Evolutionary conservation across 805 yeast species (phyloP).

Genomic region (Grigorovia yakushimaensis): DNA sequence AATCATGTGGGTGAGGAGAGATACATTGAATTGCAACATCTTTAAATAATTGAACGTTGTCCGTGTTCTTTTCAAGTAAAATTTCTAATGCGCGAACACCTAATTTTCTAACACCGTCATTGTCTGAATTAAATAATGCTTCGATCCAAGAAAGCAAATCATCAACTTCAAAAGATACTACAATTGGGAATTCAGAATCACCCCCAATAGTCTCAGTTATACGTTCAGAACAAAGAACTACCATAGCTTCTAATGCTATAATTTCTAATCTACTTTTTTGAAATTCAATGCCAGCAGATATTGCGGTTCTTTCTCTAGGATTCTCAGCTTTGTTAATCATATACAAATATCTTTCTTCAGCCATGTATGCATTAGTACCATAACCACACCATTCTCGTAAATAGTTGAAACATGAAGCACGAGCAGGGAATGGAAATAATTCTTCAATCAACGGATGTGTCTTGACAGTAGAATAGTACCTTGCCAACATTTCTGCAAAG

Average conservation of each 20-base stretch:
- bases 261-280: slow-evolving; percentile 62
- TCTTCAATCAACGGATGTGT: slow-evolving; percentile 32
- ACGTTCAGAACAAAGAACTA: slow-evolving; percentile 67
- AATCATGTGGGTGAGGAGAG: slow-evolving; percentile 38
- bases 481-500: slow-evolving; percentile 74
- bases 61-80: slow-evolving; percentile 51
- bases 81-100: slow-evolving; percentile 68
- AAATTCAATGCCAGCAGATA: slow-evolving; percentile 64
- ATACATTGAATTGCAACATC: slow-evolving; percentile 70
- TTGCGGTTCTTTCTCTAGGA: slow-evolving; percentile 39
- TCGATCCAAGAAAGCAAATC: slow-evolving; percentile 75
- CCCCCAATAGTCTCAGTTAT: slow-evolving; percentile 38
- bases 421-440: slow-evolving; percentile 79
- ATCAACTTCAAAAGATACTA: slow-evolving; percentile 60
- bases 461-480: slow-evolving; percentile 51
- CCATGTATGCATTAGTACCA: slow-evolving; percentile 53
- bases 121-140: slow-evolving; percentile 50
- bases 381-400: slow-evolving; percentile 93
- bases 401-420: slow-evolving; percentile 71
- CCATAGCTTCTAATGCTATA: slow-evolving; percentile 76
- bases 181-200: slow-evolving; percentile 26
- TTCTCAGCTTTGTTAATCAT: slow-evolving; percentile 40
- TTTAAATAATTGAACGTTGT: slow-evolving; percentile 39
- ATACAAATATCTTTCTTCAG: slow-evolving; percentile 54
- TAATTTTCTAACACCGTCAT: slow-evolving; percentile 45